Evolutionary conservation across 2,329 filamentous ascomycete genomes (phyloP), one percentile per base, ranked within the genome.

Genomic region (Davidsoniella eucalypti): DNA sequence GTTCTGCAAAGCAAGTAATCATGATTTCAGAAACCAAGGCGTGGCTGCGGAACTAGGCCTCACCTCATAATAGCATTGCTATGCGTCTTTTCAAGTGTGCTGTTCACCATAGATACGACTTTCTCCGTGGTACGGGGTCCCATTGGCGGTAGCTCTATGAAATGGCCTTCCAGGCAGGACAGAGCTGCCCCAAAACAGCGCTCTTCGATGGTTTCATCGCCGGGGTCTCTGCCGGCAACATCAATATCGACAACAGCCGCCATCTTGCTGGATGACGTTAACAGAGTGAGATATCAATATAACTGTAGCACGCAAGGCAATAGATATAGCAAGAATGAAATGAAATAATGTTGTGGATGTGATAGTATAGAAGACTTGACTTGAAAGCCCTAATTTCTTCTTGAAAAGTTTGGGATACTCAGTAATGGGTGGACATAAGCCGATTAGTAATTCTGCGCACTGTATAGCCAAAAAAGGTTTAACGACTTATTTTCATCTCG

Each of bases 11-110:
- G 26, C 10, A 33, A 12, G 26, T 33, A 33, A 12, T 33, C 26
- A 33, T 33, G 3, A 33, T 33, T 8, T 33, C 26, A 33, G 26
- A 33, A 33, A 29, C 10, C 8, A 33, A 10, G 26, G 26, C 26
- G 10, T 33, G 26, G 26, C 26, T 33, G 10, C 10, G 26, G 26
- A 33, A 33, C 26, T 9, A 8, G 26, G 8, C 47, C 67, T 56
- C 61, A 79, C 74, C 77, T 69, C 33, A 78, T 74, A 54, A 78
- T 74, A 51, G 75, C 70, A 18, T 74, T 68, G 1, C 71, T 75
- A 55, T 80, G 75, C 3, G 77, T 81, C 64, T 78, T 78, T 56
- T 81, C 77, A 38, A 82, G 61, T 1, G 76, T 80, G 58, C 70
- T 75, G 3, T 71, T 67, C 44, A 82, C 67, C 65, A 80, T 76